A percentile compares a stretch with the other conserved stretches of the same genome.
These are phyloP conservation scores for Pulveroboletus sp. DNA, from an alignment of 768 basidiomycete genomes.

Conservation along the genomic window DNA sequence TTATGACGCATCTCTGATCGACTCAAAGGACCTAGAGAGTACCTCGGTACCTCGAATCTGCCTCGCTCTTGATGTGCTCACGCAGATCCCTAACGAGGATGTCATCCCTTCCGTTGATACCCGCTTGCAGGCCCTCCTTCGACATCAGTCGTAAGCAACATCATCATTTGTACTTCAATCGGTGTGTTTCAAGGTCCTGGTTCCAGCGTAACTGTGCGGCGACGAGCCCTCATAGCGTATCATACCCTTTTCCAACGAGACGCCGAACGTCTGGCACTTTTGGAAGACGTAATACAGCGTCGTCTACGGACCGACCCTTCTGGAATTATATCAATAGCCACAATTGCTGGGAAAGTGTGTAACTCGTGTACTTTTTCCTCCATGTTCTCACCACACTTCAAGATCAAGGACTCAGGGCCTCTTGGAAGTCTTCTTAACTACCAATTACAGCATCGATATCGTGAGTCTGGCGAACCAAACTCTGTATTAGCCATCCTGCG, in stretches of 20 bases:
- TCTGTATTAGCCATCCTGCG: constrained; percentile 17
- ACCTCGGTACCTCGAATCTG: constrained; percentile 51
- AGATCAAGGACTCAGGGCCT: constrained; percentile 23
- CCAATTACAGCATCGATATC: constrained; percentile 13
- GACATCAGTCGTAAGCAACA: constrained; percentile 70
- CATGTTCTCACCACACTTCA: constrained; percentile 4
- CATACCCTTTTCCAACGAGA: constrained; percentile 47
- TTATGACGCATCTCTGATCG: constrained; percentile 2
- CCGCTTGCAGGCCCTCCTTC: constrained; percentile 59
- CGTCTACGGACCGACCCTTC: constrained; percentile 9
- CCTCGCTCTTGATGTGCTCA: constrained; percentile 67
- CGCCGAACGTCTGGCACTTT: constrained; percentile 40
- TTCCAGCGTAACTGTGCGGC: constrained; percentile 52
- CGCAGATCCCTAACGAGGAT: constrained; percentile 56
- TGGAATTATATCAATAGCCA: constrained; percentile 6
- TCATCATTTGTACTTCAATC: constrained; percentile 16
- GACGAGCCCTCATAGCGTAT: constrained; percentile 58
- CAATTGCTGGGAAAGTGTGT: constrained; percentile 23
- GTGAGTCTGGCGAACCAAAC: constrained; percentile 3
- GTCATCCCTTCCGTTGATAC: constrained; percentile 72
- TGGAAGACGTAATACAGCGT: constrained; percentile 26
- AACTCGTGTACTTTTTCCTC: neutral
- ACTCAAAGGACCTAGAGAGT: constrained; percentile 65
- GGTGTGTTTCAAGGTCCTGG: constrained; percentile 4
- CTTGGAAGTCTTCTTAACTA: constrained; percentile 22